These are phyloP conservation scores for Geotrichum bryndzae DNA, from an alignment of 1,139 yeast species.

Conservation along the genomic window DNA sequence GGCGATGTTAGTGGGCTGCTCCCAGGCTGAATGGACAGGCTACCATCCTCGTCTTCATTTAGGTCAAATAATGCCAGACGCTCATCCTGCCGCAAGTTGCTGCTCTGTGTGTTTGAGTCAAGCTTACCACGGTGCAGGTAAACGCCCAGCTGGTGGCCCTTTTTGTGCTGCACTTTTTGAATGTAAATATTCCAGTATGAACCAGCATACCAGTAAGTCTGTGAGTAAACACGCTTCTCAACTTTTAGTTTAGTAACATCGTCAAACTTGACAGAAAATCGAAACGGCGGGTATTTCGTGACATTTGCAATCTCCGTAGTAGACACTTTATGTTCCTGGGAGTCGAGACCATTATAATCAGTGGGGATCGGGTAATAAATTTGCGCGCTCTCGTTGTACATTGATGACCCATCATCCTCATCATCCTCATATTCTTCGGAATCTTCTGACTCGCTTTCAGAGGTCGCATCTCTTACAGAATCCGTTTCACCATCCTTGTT, in stretches of 20 bases:
- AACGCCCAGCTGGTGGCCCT: conserved; percentile 47
- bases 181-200: conserved; percentile 52
- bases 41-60: conserved; percentile 1
- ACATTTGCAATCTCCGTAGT: neutral
- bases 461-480: neutral
- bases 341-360: conserved; percentile 21
- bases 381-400: conserved; percentile 17
- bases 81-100: conserved; percentile 36
- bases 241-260: conserved; percentile 42
- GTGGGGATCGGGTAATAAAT: conserved; percentile 24
- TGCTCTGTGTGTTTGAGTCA: conserved; percentile 30
- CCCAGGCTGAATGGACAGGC: neutral
- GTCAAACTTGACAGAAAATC: conserved; percentile 48
- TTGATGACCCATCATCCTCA: conserved; percentile 5
- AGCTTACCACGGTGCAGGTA: conserved; percentile 43
- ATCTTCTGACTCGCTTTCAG: conserved; percentile 1
- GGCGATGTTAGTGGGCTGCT: neutral
- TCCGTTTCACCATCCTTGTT: neutral
- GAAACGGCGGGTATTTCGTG: conserved; percentile 47
- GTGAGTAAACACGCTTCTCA: conserved; percentile 45
- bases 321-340: neutral
- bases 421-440: conserved; percentile 1
- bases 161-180: conserved; percentile 41
- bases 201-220: conserved; percentile 52
- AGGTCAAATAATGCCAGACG: conserved; percentile 32